Conservation (phyloP, 805 yeast species). For the Schwanniomyces polymorphus region DNA sequence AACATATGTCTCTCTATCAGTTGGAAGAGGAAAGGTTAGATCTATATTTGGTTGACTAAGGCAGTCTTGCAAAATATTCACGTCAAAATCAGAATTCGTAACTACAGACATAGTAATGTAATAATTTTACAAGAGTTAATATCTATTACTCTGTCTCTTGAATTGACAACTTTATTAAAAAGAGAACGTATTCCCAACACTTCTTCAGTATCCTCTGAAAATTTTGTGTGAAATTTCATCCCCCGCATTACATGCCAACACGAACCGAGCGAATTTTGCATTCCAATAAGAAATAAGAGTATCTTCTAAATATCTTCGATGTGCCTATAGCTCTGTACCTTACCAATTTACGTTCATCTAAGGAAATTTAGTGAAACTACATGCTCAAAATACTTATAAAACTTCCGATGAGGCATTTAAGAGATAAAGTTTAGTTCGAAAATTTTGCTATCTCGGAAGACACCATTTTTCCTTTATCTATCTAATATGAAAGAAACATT, state of each 20-base stretch:
- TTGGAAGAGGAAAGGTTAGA: constrained; percentile 39
- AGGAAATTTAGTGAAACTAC: too few species aligned
- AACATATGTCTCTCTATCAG: constrained; percentile 30
- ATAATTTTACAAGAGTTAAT: neutral
- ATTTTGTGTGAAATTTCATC: neutral
- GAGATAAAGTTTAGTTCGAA: too few species aligned
- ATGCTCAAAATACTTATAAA: too few species aligned
- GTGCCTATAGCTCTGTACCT: too few species aligned
- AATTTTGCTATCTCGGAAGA: too few species aligned
- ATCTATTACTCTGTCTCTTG: neutral
- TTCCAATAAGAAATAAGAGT: too few species aligned
- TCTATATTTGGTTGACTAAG: constrained; percentile 27
- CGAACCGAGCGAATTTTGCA: too few species aligned
- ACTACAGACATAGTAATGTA: constrained; percentile 2
- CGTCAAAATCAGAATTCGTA: constrained; percentile 24
- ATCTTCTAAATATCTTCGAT: too few species aligned
- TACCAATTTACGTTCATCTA: too few species aligned
- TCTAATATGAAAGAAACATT: too few species aligned
- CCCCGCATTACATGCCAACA: neutral
- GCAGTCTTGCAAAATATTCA: constrained; percentile 39
- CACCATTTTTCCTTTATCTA: too few species aligned
- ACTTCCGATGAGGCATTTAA: too few species aligned
- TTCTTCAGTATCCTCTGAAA: neutral
- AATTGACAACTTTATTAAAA: neutral
- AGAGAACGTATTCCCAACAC: neutral